Evolutionary conservation across 1,284 basidiomycete genomes (phyloP).

Genomic region (Chiua sp.): DNA sequence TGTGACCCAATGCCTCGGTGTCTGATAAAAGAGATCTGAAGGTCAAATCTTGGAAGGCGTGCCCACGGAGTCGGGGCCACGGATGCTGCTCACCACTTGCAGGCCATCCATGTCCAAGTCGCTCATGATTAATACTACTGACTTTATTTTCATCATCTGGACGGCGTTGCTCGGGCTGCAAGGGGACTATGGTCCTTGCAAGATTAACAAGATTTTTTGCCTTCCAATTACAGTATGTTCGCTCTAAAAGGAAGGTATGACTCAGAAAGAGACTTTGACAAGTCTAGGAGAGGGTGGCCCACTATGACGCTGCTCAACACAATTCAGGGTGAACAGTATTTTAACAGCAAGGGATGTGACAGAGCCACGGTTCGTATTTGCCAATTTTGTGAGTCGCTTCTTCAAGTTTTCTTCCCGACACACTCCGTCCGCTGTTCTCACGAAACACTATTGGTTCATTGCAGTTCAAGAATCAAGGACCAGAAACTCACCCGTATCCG

Average conservation of each 20-base stretch:
- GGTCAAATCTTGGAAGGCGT: neutral
- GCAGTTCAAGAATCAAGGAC: too few relatives aligned
- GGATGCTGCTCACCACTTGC: conserved; percentile 18
- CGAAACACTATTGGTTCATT: neutral
- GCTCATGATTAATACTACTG: conserved; percentile 2
- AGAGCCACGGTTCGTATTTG: conserved; percentile 1
- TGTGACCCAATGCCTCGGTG: too few relatives aligned
- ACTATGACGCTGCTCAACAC: conserved; percentile 7
- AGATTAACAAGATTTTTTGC: conserved; percentile 20
- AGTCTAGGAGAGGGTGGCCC: neutral
- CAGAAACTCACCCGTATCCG: conserved; percentile 16
- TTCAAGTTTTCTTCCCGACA: conserved; percentile 16
- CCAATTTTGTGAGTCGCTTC: conserved; percentile 16
- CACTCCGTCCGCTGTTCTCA: neutral
- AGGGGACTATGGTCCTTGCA: conserved; percentile 12
- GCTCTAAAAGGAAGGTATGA: conserved; percentile 2
- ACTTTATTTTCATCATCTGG: too few relatives aligned
- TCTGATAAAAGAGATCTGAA: conserved; percentile 6
- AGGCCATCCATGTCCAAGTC: conserved; percentile 17
- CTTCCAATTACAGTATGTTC: conserved; percentile 5
- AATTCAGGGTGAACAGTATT: conserved; percentile 14
- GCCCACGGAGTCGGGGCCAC: too few relatives aligned
- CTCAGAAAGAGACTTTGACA: neutral
- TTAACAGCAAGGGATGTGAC: conserved; percentile 31
- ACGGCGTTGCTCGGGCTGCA: conserved; percentile 1